Evolutionary conservation across 2,329 filamentous ascomycete genomes (phyloP), one percentile per base, ranked within the genome.

Genomic region (Xylaria polymorpha): DNA sequence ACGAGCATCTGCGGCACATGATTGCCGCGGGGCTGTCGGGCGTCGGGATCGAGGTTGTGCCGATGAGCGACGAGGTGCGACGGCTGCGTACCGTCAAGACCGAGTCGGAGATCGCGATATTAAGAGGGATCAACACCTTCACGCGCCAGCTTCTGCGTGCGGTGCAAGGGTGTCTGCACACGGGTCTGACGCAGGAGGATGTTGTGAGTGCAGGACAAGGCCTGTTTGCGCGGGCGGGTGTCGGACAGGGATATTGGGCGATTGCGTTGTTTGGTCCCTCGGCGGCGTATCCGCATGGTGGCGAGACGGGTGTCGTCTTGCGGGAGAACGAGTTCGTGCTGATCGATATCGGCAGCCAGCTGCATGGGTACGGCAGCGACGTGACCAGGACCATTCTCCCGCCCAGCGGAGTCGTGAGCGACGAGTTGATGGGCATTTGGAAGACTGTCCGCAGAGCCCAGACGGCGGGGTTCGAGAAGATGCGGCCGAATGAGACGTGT

Each of bases 311-410:
- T 44, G 74, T 72, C 60, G 74, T 72, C 58, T 67, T 78, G 35
- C 64, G 29, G 4, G 71, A 75, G 3, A 69, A 71, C 56, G 76
- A 78, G 66, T 78, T 77, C 44, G 76, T 77, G 29, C 72, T 77
- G 59, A 67, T 77, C 25, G 76, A 78, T 59, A 78, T 77, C 35
- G 75, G 76, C 4, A 77, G 76, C 35, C 51, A 29, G n/a, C 67
- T 78, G 56, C 76, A 77, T 32, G 76, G 69, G 61, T 78, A 78
- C 62, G 73, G 73, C 22, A 77, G 75, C 67, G 76, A 78, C 9
- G 76, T 77, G 25, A 77, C 76, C 9, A 69, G 76, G 15, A 77
- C 76, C 4, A 71, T 78, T 20, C 67, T 78, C 55, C 76, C 76
- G 18, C 20, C 63, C 12, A 72, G 73, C 1, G 74, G 51, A 1